phyloP scores from a whole-genome alignment of 2,329 filamentous ascomycete genomes.

The Claviceps africana region DNA sequence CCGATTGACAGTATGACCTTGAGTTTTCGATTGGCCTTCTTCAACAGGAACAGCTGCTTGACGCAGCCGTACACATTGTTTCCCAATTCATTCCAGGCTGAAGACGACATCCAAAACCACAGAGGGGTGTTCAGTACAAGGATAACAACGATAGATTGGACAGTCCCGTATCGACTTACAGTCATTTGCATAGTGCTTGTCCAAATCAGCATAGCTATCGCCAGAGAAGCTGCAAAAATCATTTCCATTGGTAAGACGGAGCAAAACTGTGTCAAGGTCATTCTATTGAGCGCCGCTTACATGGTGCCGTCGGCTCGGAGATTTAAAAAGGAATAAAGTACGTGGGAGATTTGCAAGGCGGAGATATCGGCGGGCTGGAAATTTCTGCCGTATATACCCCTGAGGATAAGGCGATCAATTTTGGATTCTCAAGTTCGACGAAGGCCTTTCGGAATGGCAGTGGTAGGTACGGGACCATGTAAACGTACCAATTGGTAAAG shows the following conservation, averaged over 20 bases:
- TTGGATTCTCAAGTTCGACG: neutral
- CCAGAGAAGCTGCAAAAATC: slow-evolving; percentile 38
- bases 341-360: slow-evolving; percentile 55
- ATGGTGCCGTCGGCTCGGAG: slow-evolving; percentile 58
- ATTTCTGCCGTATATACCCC: slow-evolving; percentile 63
- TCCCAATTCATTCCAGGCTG: slow-evolving; percentile 45
- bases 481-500: slow-evolving; percentile 33
- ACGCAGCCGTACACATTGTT: slow-evolving; percentile 69
- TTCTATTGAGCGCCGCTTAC: slow-evolving; percentile 23
- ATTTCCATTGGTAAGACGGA: neutral
- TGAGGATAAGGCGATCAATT: slow-evolving; percentile 10
- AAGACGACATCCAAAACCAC: neutral
- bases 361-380: slow-evolving; percentile 61
- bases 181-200: slow-evolving; percentile 61
- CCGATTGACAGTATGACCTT: slow-evolving; percentile 72
- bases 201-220: slow-evolving; percentile 54
- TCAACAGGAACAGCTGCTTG: slow-evolving; percentile 67
- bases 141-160: neutral
- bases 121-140: neutral
- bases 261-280: neutral
- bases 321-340: slow-evolving; percentile 75
- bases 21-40: slow-evolving; percentile 62
- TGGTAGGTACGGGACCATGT: neutral
- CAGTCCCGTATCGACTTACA: slow-evolving; percentile 23
- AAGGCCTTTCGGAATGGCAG: neutral